Percentiles rank a stretch among this genome's conserved stretches.
Evolutionary conservation across 805 yeast genomes (phyloP).

Genomic region (Saccharomycopsis olivae): DNA sequence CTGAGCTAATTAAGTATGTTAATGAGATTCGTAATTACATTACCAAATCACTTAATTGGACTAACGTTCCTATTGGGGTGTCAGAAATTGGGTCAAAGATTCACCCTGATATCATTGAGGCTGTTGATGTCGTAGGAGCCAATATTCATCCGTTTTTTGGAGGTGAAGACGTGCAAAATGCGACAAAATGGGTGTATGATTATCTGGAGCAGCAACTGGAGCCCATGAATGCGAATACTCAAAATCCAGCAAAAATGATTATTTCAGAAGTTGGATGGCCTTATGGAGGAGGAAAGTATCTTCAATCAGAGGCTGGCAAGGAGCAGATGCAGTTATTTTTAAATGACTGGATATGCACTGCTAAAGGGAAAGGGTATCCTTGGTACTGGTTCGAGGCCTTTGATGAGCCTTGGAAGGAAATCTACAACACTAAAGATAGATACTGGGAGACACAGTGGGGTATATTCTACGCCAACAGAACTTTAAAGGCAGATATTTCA

Average conservation of each 20-base stretch:
- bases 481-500: slow-evolving; percentile 31
- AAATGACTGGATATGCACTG: slow-evolving; percentile 40
- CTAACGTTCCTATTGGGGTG: slow-evolving; percentile 45
- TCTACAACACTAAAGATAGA: slow-evolving; percentile 32
- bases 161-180: slow-evolving; percentile 37
- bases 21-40: slow-evolving; percentile 31
- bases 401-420: slow-evolving; percentile 61
- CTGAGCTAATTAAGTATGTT: slow-evolving; percentile 32
- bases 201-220: slow-evolving; percentile 34
- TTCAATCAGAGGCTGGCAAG: slow-evolving; percentile 37
- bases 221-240: slow-evolving; percentile 26
- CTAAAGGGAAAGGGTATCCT: slow-evolving; percentile 27
- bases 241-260: slow-evolving; percentile 26
- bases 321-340: slow-evolving; percentile 37
- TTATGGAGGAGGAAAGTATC: slow-evolving; percentile 41
- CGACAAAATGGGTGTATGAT: slow-evolving; percentile 44
- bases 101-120: slow-evolving; percentile 28
- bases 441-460: slow-evolving; percentile 73
- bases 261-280: slow-evolving; percentile 73
- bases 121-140: slow-evolving; percentile 49
- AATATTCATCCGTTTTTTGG: slow-evolving; percentile 62
- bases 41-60: slow-evolving; percentile 22
- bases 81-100: slow-evolving; percentile 46
- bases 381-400: slow-evolving; percentile 63
- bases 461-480: slow-evolving; percentile 38